A percentile compares a stretch with the other conserved stretches of the same genome.
Conservation (phyloP, 345 rosid species). For the Rhodamnia rubescens region DNA sequence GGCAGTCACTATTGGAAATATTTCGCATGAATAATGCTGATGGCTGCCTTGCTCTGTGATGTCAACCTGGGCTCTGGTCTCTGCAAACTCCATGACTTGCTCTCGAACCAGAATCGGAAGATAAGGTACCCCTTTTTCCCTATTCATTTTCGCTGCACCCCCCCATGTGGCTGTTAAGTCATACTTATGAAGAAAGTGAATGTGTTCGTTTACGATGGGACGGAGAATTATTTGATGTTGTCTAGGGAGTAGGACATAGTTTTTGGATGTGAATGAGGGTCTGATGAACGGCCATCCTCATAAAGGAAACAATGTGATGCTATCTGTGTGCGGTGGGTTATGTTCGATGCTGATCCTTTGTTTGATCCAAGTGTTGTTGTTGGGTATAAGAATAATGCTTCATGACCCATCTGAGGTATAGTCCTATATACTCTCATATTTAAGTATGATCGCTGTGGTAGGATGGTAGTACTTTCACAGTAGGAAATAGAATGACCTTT, state of each 20-base stretch:
- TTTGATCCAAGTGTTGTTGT: neutral
- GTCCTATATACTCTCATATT: neutral
- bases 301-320: neutral
- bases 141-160: neutral
- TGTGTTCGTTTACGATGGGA: neutral
- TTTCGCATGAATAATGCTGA: neutral
- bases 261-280: neutral
- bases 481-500: neutral
- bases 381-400: neutral
- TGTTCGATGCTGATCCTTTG: neutral
- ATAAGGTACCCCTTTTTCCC: neutral
- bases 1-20: neutral
- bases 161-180: neutral
- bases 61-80: neutral
- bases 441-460: neutral
- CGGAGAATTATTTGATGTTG: neutral
- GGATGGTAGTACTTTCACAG: neutral
- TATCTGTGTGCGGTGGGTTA: neutral
- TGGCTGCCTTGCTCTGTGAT: neutral
- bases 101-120: neutral
- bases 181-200: neutral
- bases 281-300: neutral
- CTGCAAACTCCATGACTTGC: neutral
- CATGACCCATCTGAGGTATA: neutral
- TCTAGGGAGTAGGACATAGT: neutral